Percentiles rank a stretch among this genome's conserved stretches.
Conservation (phyloP, 306 rosid genomes). For the Dryas octopetala region DNA sequence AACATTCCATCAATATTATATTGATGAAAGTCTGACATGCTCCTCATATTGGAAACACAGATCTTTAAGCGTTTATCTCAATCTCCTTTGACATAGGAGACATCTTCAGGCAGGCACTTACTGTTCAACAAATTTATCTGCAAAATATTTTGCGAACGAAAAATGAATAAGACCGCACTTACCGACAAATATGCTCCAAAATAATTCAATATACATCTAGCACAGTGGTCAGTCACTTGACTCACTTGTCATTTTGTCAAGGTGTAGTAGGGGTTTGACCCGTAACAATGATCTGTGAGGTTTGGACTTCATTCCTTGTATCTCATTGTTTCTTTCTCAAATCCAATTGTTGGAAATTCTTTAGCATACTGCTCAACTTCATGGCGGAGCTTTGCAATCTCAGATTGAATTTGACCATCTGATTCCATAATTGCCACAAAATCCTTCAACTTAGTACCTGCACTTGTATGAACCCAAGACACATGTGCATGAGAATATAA, state of each 20-base stretch:
- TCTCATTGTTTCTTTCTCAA: constrained; percentile 75
- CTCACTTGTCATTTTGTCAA: neutral
- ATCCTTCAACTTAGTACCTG: constrained; percentile 90
- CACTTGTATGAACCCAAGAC: constrained; percentile 18
- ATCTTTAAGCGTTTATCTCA: neutral
- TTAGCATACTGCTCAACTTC: constrained; percentile 85
- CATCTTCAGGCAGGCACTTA: neutral
- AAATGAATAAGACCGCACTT: neutral
- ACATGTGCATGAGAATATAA: constrained; percentile 15
- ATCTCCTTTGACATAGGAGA: neutral
- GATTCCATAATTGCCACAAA: constrained; percentile 73
- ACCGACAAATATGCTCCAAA: neutral
- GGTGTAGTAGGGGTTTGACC: constrained; percentile 8
- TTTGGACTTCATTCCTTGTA: constrained; percentile 48
- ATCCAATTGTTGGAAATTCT: constrained; percentile 81
- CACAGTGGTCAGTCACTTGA: neutral
- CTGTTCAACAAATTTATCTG: constrained; percentile 3
- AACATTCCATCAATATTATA: neutral
- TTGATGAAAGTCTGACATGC: neutral
- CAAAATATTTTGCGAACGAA: neutral
- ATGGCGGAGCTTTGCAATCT: constrained; percentile 56
- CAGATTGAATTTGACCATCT: constrained; percentile 55
- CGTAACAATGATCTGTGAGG: neutral
- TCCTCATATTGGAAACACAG: neutral
- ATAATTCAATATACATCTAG: neutral